Percentiles rank a stretch among this genome's conserved stretches.
Conservation (phyloP, 1,284 basidiomycete genomes). For the Abortiporus biennis region DNA sequence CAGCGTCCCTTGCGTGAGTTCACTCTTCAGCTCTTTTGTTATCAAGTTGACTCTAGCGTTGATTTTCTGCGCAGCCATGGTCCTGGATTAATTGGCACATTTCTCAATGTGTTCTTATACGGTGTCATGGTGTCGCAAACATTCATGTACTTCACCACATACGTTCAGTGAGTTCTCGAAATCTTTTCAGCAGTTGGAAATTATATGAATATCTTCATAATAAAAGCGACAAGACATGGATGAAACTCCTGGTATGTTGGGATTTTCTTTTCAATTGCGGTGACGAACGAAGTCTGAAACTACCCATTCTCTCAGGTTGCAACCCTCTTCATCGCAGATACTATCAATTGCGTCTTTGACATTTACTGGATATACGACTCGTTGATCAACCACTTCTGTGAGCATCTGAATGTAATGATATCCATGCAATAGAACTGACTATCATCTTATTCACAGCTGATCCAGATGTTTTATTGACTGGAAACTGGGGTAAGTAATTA, state of each 20-base stretch:
- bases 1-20: background rate
- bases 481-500: conserved; percentile 25
- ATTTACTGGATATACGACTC: conserved; percentile 31
- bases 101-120: conserved; percentile 34
- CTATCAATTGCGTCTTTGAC: conserved; percentile 32
- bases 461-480: conserved; percentile 18
- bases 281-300: background rate
- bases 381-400: conserved; percentile 32
- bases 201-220: conserved; percentile 1
- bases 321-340: conserved; percentile 30
- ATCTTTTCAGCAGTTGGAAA: background rate
- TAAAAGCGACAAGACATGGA: conserved; percentile 28
- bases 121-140: conserved; percentile 36
- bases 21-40: background rate
- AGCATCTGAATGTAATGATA: background rate
- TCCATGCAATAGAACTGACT: background rate
- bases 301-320: conserved; percentile 23
- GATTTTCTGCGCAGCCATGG: conserved; percentile 25
- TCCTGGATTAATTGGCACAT: conserved; percentile 33
- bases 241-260: conserved; percentile 26
- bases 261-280: background rate
- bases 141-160: conserved; percentile 33
- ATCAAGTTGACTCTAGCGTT: background rate
- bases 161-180: conserved; percentile 26
- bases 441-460: conserved; percentile 17